Conservation (phyloP, 2,329 filamentous ascomycete species). For the Epichloe aotearoae region DNA sequence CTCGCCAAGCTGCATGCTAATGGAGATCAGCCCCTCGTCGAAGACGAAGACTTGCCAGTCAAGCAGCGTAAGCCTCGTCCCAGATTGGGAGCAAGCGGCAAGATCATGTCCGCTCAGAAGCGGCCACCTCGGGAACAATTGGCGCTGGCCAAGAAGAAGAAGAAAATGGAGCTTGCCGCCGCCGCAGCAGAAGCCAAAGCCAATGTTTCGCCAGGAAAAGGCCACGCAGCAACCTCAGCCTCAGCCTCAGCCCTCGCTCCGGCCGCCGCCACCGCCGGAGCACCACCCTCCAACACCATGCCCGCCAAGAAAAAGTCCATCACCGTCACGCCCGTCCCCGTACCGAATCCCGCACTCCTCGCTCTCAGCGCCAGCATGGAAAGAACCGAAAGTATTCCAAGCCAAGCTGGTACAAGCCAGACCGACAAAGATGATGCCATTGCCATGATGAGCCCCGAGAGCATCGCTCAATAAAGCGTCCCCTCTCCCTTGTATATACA, state of each 20-base stretch:
- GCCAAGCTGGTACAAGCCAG: slow-evolving; percentile 45
- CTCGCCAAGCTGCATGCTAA: slow-evolving; percentile 77
- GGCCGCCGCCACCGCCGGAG: not conserved
- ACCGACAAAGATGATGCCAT: slow-evolving; percentile 55
- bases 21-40: slow-evolving; percentile 64
- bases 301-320: slow-evolving; percentile 41
- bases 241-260: not conserved
- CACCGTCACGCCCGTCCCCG: slow-evolving; percentile 21
- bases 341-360: slow-evolving; percentile 25
- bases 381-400: slow-evolving; percentile 43
- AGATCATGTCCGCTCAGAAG: slow-evolving; percentile 77
- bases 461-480: slow-evolving; percentile 39
- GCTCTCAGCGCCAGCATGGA: slow-evolving; percentile 40
- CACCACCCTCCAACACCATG: slow-evolving; percentile 24
- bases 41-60: slow-evolving; percentile 86
- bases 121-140: slow-evolving; percentile 70
- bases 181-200: slow-evolving; percentile 37
- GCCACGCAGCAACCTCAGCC: slow-evolving; percentile 12
- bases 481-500: not conserved
- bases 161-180: slow-evolving; percentile 51
- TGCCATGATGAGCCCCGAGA: slow-evolving; percentile 78
- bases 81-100: slow-evolving; percentile 58
- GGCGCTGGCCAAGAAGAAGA: slow-evolving; percentile 75
- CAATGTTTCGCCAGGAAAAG: slow-evolving; percentile 23
- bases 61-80: slow-evolving; percentile 74